Evolutionary conservation across 2,329 filamentous ascomycete genomes (phyloP).

Genomic region (Diplocarpon mali): DNA sequence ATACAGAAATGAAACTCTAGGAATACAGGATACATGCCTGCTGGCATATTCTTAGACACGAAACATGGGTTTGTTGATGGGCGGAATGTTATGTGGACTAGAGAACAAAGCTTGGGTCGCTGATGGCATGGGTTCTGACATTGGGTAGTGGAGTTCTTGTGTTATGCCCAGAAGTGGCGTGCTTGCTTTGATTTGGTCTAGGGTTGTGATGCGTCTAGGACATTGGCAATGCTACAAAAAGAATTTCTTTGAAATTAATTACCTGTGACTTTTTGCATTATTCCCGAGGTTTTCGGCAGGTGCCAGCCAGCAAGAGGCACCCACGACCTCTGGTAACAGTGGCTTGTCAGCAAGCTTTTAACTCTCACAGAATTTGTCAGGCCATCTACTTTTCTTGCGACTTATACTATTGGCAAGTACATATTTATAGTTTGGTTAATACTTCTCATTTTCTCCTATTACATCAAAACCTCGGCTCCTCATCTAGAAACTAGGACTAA

Average conservation of each 20-base stretch:
- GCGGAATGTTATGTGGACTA: slow-evolving; percentile 3
- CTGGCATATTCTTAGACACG: slow-evolving; percentile 6
- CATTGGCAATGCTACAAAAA: slow-evolving; percentile 10
- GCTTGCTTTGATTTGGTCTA: slow-evolving; percentile 5
- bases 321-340: too few relatives aligned
- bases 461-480: slow-evolving; percentile 1
- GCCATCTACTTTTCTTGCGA: too few relatives aligned
- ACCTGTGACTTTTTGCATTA: too few relatives aligned
- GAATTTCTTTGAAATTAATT: slow-evolving; percentile 8
- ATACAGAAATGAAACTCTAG: slow-evolving; percentile 4
- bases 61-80: slow-evolving; percentile 2
- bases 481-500: slow-evolving; percentile 26
- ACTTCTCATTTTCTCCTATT: too few relatives aligned
- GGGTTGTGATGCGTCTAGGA: slow-evolving; percentile 5
- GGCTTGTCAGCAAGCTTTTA: too few relatives aligned
- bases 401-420: too few relatives aligned
- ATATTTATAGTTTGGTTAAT: too few relatives aligned
- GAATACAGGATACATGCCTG: slow-evolving; percentile 3
- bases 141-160: slow-evolving; percentile 19
- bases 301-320: too few relatives aligned
- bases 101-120: not conserved
- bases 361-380: too few relatives aligned
- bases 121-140: slow-evolving; percentile 10
- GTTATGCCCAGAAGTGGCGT: slow-evolving; percentile 1
- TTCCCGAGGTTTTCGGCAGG: too few relatives aligned